These are phyloP conservation scores for Cryptococcus sp. DNA, from an alignment of 1,284 basidiomycete species.

Conservation along the genomic window DNA sequence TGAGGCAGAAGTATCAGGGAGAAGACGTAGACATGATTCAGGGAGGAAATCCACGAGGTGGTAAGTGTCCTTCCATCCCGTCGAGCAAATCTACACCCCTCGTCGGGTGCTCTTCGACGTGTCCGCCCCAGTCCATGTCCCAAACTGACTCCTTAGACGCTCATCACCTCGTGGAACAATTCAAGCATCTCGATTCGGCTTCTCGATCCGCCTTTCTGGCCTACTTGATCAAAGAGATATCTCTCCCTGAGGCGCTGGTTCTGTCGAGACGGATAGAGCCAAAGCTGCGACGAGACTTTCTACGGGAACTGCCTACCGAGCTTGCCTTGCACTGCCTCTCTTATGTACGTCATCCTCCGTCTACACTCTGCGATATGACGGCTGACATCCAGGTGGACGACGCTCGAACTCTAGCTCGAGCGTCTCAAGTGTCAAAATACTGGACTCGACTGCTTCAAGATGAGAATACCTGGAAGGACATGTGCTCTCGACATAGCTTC, in stretches of 20 bases:
- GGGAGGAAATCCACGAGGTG: too few relatives aligned
- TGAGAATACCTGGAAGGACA: constrained; percentile 74
- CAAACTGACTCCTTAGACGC: constrained; percentile 1
- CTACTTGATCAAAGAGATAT: constrained; percentile 60
- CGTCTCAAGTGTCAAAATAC: constrained; percentile 64
- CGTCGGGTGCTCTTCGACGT: neutral
- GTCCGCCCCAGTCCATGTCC: neutral
- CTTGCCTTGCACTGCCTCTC: constrained; percentile 72
- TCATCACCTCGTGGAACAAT: constrained; percentile 17
- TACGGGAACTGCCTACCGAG: constrained; percentile 75
- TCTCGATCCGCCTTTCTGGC: constrained; percentile 59
- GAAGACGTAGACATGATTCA: too few relatives aligned
- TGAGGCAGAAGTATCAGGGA: too few relatives aligned
- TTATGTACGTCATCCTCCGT: constrained; percentile 49
- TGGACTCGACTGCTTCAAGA: constrained; percentile 78
- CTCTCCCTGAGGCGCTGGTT: constrained; percentile 69
- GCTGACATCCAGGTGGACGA: constrained; percentile 66
- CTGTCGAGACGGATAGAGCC: constrained; percentile 69
- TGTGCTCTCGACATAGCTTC: constrained; percentile 64
- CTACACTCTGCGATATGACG: too few relatives aligned
- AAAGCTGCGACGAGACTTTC: constrained; percentile 79
- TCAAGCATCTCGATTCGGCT: constrained; percentile 19
- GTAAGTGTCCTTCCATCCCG: too few relatives aligned
- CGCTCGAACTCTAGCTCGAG: constrained; percentile 66
- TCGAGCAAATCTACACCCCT: neutral